phyloP scores from a whole-genome alignment of 2,329 filamentous ascomycete genomes.

The Ceratocystiopsis sp. region DNA sequence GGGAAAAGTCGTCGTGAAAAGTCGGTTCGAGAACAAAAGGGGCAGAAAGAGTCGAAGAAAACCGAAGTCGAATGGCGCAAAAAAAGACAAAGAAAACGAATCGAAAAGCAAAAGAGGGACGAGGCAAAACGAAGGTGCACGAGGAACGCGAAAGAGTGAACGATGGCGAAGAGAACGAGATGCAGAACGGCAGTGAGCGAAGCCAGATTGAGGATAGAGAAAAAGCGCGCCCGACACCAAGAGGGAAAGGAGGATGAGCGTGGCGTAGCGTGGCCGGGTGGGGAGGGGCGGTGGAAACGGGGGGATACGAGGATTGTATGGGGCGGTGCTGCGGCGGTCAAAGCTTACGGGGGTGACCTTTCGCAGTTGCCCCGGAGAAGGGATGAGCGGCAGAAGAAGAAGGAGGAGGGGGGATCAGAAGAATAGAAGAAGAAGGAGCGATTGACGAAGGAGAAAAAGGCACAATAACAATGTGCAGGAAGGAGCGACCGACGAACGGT shows the following conservation, averaged over 20 bases:
- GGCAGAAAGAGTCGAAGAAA: not conserved
- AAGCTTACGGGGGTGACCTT: not conserved
- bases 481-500: too few relatives aligned
- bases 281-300: too few relatives aligned
- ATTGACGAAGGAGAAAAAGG: not conserved
- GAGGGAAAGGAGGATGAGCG: too few relatives aligned
- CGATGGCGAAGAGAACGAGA: not conserved
- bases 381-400: not conserved
- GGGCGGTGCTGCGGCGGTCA: too few relatives aligned
- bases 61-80: not conserved
- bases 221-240: too few relatives aligned
- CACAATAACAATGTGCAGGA: too few relatives aligned
- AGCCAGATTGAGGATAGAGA: too few relatives aligned
- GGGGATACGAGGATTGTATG: too few relatives aligned
- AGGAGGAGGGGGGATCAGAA: not conserved
- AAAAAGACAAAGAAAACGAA: conserved; percentile 1
- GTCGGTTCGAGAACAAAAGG: not conserved
- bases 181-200: too few relatives aligned
- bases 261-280: too few relatives aligned
- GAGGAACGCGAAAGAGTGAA: not conserved
- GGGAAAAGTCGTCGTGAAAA: not conserved
- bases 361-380: not conserved
- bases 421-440: not conserved
- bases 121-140: not conserved
- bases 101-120: not conserved